Percentiles rank a stretch among this genome's conserved stretches.
These are phyloP conservation scores for Wallacemonas collosoma DNA, from an alignment of 208 protist genomes.

Conservation along the genomic window DNA sequence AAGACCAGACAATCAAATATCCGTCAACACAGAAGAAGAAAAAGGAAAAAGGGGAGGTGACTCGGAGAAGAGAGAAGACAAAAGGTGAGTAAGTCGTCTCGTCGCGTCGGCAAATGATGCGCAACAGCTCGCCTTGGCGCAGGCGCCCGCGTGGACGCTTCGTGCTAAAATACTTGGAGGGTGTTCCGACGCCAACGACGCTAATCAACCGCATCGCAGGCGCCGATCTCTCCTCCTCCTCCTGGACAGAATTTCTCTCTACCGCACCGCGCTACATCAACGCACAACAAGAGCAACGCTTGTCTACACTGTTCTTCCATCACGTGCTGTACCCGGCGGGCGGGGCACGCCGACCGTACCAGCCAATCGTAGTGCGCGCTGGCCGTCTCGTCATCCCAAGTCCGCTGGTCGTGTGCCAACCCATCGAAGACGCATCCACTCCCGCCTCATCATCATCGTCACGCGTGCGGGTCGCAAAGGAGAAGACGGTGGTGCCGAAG, in stretches of 20 bases:
- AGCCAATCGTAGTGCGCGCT: constrained; percentile 67
- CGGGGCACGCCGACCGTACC: constrained; percentile 64
- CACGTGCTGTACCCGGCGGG: constrained; percentile 78
- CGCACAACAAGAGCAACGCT: constrained; percentile 48
- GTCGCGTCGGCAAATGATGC: constrained; percentile 17
- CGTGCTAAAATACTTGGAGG: constrained; percentile 81
- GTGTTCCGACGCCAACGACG: constrained; percentile 49
- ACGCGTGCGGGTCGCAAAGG: no score
- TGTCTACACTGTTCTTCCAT: constrained; percentile 81
- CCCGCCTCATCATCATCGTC: no score
- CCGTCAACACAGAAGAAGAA: neutral
- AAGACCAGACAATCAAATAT: no score
- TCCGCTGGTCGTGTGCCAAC: neutral
- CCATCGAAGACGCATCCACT: no score
- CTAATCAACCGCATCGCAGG: constrained; percentile 82
- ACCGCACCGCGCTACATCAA: constrained; percentile 74
- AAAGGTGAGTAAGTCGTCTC: no score
- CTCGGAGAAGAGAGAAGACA: no score
- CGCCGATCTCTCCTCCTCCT: constrained; percentile 54
- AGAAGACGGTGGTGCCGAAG: neutral
- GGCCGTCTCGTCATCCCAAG: constrained; percentile 37
- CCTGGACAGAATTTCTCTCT: constrained; percentile 46
- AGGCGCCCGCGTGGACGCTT: constrained; percentile 36
- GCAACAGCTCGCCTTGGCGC: constrained; percentile 10
- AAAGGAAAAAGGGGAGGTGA: neutral